These are phyloP conservation scores for Hanseniaspora vineae DNA, from an alignment of 805 yeast genomes.

Conservation along the genomic window DNA sequence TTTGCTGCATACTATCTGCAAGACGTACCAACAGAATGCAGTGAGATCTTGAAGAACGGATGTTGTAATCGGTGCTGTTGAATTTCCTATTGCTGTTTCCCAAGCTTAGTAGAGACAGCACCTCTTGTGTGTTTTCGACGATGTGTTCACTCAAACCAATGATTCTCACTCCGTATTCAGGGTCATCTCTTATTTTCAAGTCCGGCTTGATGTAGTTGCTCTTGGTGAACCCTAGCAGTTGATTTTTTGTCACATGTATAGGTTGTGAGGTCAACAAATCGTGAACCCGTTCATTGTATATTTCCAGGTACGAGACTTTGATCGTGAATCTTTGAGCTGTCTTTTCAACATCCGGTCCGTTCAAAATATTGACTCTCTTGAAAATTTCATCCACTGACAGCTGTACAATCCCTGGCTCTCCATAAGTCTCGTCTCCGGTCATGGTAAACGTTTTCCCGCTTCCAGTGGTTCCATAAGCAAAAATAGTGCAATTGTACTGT, in stretches of 20 bases:
- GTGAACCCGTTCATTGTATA: conserved; percentile 75
- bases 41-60: conserved; percentile 82
- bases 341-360: conserved; percentile 12
- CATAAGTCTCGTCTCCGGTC: conserved; percentile 60
- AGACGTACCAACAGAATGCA: conserved; percentile 69
- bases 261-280: conserved; percentile 43
- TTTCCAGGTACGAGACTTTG: conserved; percentile 64
- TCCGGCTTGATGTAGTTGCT: conserved; percentile 27
- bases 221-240: not conserved
- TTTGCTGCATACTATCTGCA: conserved; percentile 27
- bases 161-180: conserved; percentile 57
- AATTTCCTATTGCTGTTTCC: conserved; percentile 74
- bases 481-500: conserved; percentile 79
- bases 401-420: conserved; percentile 66
- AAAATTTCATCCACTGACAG: conserved; percentile 53
- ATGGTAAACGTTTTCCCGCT: conserved; percentile 83
- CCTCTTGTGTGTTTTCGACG: conserved; percentile 45
- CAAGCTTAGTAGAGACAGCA: conserved; percentile 41
- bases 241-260: no score
- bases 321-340: conserved; percentile 23
- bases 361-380: conserved; percentile 25
- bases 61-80: conserved; percentile 80
- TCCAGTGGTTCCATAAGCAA: conserved; percentile 93
- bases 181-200: conserved; percentile 67
- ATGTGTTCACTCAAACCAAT: conserved; percentile 56